Base-by-base conservation (phyloP, 148 eudicot genomes). In the Pharnaceum exiguum region DNA sequence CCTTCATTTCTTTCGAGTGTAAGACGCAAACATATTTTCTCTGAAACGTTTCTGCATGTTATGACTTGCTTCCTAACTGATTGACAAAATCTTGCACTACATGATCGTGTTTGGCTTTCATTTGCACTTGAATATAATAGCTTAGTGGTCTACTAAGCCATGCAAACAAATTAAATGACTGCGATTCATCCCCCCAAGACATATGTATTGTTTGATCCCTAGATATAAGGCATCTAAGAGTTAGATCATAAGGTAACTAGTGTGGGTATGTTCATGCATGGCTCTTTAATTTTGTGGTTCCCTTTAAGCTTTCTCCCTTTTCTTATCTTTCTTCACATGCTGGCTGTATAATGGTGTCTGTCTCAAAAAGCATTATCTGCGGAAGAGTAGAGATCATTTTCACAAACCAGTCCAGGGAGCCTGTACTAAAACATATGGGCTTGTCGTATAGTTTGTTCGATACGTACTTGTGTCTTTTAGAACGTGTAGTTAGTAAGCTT, bases 141-240 rank as follows among this genome's bases (percentile, higher is more conserved):
- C n/a, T n/a, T n/a, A n/a, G n/a, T n/a, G n/a, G n/a, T n/a, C n/a
- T n/a, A 1, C 11, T 21, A 53, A 53, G 38, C 10, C 42, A 53
- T 32, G 27, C 6, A 53, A n/a, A 1, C 33, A n/a, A n/a, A 10
- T 50, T 3, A 46, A 22, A 33, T 59, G 31, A 32, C 53, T 31
- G 44, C 44, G 44, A 22, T 59, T 59, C 63, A 59, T 59, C 17
- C 43, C 63, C 63, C 52, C 52, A 19, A 59, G 62, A 43, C 63
- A 32, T n/a, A 11, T 31, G 43, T 31, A 3, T 40, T 13, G 45
- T 40, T n/a, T 8, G 45, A 54, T 23, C 59, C 29, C 43, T 54
- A 22, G 29, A 54, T 54, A 36, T 40, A 51, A 51, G 55, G 55
- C 37, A 51, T 51, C 37, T 51, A 51, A 15, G 36, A 29, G 21